Percentiles rank a stretch among this genome's conserved stretches.
Conservation (phyloP, 345 rosid species). For the Eucalyptus erythrocorys region DNA sequence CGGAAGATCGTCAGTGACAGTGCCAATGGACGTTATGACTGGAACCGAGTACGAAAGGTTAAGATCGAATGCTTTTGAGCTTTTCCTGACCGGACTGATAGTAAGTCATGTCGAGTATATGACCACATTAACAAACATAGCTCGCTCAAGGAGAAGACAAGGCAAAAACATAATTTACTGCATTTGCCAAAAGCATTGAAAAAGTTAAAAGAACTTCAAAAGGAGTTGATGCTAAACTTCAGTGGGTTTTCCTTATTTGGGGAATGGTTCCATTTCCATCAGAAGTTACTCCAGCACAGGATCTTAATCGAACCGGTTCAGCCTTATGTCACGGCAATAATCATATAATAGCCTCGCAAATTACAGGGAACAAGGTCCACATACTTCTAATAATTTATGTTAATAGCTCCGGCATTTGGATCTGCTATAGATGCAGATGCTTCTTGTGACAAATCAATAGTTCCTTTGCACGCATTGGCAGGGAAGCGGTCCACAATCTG, state of each 20-base stretch:
- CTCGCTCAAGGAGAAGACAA: not conserved
- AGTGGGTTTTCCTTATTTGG: not conserved
- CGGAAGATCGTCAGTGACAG: not conserved
- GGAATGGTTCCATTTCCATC: not conserved
- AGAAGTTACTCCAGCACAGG: not conserved
- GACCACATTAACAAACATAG: not conserved
- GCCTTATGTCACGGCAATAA: not conserved
- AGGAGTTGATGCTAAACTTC: not conserved
- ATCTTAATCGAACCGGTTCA: not conserved
- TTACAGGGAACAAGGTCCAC: not conserved
- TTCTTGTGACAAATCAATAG: constrained; percentile 1
- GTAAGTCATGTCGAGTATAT: not conserved
- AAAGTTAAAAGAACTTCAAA: not conserved
- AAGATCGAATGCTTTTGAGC: not conserved
- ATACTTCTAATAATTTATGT: not conserved
- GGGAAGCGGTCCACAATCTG: not conserved
- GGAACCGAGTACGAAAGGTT: not conserved
- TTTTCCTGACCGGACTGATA: not conserved
- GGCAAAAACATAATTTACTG: not conserved
- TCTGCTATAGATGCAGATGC: not conserved
- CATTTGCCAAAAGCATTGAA: not conserved
- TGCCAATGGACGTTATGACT: not conserved
- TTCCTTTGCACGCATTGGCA: not conserved
- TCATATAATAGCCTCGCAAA: not conserved
- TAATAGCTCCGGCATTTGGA: not conserved